These are phyloP conservation scores for Euclidium syriacum DNA, from an alignment of 345 rosid species.

Conservation along the genomic window DNA sequence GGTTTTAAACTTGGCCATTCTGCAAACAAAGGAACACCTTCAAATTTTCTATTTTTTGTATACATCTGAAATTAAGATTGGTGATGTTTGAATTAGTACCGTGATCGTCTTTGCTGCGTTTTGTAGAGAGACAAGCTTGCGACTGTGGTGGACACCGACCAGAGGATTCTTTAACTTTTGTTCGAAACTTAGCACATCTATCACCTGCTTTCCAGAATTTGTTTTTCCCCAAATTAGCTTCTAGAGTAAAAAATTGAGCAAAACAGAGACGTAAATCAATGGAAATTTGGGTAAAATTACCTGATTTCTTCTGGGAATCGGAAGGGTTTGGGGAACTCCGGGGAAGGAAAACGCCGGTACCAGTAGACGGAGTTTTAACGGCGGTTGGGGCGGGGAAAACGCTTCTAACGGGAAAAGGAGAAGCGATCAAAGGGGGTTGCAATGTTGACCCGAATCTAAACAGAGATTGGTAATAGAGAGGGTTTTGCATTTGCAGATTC, in stretches of 20 bases:
- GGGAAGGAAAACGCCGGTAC: constrained; percentile 93
- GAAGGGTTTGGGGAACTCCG: constrained; percentile 39
- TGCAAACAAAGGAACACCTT: constrained; percentile 4
- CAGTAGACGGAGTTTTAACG: constrained; percentile 40
- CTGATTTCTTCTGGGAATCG: constrained; percentile 55
- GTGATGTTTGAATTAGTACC: constrained; percentile 11
- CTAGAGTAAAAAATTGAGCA: background rate
- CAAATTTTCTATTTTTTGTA: background rate
- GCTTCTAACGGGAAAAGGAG: constrained; percentile 35
- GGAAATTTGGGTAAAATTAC: constrained; percentile 25
- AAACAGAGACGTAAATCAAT: background rate
- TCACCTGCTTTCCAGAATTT: background rate
- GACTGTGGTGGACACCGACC: constrained; percentile 28
- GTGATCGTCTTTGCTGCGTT: background rate
- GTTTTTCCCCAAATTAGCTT: background rate
- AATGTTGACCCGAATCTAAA: background rate
- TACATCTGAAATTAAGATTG: background rate
- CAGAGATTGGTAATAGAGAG: background rate
- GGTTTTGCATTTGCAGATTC: constrained; percentile 13
- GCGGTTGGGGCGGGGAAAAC: constrained; percentile 32
- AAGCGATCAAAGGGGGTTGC: constrained; percentile 26
- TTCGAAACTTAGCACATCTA: constrained; percentile 37
- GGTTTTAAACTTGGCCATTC: no score
- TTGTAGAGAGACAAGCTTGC: constrained; percentile 16
- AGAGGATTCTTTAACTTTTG: constrained; percentile 36